Conservation (phyloP, 2,329 filamentous ascomycete species). For the Phyllosticta citrichinensis region DNA sequence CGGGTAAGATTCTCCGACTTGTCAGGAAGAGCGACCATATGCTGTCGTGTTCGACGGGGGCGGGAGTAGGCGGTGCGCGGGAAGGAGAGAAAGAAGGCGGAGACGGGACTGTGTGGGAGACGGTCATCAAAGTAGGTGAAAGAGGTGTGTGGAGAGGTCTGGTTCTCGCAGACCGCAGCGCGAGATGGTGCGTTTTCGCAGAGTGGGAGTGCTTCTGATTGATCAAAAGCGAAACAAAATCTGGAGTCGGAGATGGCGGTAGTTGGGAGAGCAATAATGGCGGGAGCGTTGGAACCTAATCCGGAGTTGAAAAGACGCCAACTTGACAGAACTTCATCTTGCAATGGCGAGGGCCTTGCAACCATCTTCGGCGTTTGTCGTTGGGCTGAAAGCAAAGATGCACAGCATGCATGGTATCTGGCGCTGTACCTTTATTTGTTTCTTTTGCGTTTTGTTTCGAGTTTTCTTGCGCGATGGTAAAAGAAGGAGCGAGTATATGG, state of each 20-base stretch:
- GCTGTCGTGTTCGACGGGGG: conserved; percentile 24
- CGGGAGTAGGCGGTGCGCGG: conserved; percentile 13
- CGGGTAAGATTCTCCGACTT: conserved; percentile 84
- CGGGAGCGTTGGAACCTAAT: background rate
- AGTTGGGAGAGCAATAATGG: background rate
- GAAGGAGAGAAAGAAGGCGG: conserved; percentile 44
- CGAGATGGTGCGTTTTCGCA: conserved; percentile 85
- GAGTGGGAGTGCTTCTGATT: conserved; percentile 61
- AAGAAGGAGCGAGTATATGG: background rate
- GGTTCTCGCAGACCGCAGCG: conserved; percentile 72
- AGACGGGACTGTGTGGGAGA: conserved; percentile 74
- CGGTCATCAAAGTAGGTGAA: conserved; percentile 83
- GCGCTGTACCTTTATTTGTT: background rate
- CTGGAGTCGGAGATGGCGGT: background rate
- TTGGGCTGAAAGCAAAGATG: background rate
- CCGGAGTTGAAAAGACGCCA: too few relatives aligned
- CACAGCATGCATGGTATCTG: background rate
- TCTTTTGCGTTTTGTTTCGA: background rate
- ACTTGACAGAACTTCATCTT: too few relatives aligned
- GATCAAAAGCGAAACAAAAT: background rate
- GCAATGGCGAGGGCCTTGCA: background rate
- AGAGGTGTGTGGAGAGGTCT: conserved; percentile 70
- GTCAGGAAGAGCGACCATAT: conserved; percentile 68
- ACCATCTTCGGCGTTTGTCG: background rate
- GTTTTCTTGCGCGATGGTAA: background rate